These are phyloP conservation scores for Sclerotinia trifoliorum DNA, from an alignment of 2,329 filamentous ascomycete genomes.

Conservation along the genomic window DNA sequence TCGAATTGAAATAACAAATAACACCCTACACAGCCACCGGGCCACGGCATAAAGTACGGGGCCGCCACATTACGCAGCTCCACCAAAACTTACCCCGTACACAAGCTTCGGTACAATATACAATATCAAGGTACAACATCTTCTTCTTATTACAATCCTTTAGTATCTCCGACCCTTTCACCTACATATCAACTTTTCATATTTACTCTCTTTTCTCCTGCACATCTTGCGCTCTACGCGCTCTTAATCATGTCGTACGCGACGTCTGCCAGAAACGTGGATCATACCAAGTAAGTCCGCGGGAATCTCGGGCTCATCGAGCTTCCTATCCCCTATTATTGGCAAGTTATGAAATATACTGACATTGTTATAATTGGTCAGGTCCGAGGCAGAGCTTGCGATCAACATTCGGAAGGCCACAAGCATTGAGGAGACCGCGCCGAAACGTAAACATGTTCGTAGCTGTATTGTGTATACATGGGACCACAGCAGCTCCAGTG, in stretches of 20 bases:
- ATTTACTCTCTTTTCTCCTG: slow-evolving; percentile 8
- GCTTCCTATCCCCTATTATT: slow-evolving; percentile 8
- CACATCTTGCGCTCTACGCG: slow-evolving; percentile 28
- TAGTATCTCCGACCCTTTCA: slow-evolving; percentile 3
- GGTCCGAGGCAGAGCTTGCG: slow-evolving; percentile 66
- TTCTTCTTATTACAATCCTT: not conserved
- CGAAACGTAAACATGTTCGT: slow-evolving; percentile 89
- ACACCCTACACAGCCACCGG: slow-evolving; percentile 4
- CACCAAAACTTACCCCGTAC: slow-evolving; percentile 20
- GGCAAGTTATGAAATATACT: slow-evolving; percentile 19
- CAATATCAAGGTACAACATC: slow-evolving; percentile 12
- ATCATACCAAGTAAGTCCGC: slow-evolving; percentile 39
- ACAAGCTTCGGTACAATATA: slow-evolving; percentile 12
- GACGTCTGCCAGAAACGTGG: slow-evolving; percentile 38
- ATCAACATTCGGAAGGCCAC: slow-evolving; percentile 72
- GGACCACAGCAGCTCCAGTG: slow-evolving; percentile 93
- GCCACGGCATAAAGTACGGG: not conserved
- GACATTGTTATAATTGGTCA: slow-evolving; percentile 38
- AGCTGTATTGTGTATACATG: slow-evolving; percentile 98
- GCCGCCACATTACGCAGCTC: slow-evolving; percentile 33
- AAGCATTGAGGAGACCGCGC: slow-evolving; percentile 64
- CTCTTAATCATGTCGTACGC: slow-evolving; percentile 32
- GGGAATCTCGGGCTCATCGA: slow-evolving; percentile 21
- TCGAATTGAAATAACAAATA: too few relatives aligned
- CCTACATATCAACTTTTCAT: not conserved